Conservation (phyloP, 345 rosid genomes). For the Odontarrhena argentea region DNA sequence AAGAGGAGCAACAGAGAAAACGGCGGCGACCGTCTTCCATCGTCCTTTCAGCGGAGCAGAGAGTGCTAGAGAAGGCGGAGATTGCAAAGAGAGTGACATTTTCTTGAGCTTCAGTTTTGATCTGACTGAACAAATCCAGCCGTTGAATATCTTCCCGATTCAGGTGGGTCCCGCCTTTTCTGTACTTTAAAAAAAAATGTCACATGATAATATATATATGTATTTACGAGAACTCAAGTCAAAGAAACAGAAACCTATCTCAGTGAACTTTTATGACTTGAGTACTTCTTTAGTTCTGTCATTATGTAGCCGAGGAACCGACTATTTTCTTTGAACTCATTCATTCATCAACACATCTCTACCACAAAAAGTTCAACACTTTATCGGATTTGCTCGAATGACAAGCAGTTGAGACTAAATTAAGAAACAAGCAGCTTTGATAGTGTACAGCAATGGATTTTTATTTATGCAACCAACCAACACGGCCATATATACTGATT, state of each 20-base stretch:
- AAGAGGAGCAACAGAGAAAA: constrained; percentile 46
- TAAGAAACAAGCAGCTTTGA: too few species aligned
- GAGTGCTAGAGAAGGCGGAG: constrained; percentile 68
- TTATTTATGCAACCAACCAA: too few species aligned
- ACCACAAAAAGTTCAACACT: too few species aligned
- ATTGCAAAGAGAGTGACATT: constrained; percentile 77
- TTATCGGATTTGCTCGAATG: too few species aligned
- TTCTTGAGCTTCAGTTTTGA: constrained; percentile 7
- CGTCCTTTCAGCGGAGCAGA: constrained; percentile 54
- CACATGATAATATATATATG: background rate
- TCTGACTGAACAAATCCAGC: constrained; percentile 32
- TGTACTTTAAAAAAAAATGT: background rate
- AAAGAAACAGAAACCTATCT: background rate
- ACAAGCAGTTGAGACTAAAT: too few species aligned
- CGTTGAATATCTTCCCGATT: constrained; percentile 39
- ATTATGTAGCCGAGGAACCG: too few species aligned
- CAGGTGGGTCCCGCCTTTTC: constrained; percentile 23
- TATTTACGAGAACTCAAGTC: background rate
- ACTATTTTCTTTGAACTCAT: too few species aligned
- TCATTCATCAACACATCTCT: too few species aligned
- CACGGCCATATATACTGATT: too few species aligned
- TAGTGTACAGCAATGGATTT: too few species aligned
- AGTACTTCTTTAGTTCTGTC: too few species aligned
- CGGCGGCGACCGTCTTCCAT: constrained; percentile 39
- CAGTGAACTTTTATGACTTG: too few species aligned